phyloP scores from a whole-genome alignment of 371 early-diverging fungal species.

The Capillidium heterosporum region DNA sequence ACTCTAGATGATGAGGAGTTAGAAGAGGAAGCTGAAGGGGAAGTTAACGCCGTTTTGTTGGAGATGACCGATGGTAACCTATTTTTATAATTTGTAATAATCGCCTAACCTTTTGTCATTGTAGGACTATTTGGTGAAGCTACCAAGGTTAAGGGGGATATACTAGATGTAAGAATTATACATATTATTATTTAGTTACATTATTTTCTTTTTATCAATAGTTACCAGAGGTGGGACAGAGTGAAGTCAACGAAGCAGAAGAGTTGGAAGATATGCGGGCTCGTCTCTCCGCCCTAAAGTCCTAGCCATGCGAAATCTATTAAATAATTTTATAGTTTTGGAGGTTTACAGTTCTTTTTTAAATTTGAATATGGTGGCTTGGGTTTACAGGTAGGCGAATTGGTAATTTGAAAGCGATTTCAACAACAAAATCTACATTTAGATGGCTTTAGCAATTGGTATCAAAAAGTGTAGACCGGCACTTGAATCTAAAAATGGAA shows the following conservation, averaged over 20 bases:
- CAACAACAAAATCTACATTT: too few species aligned
- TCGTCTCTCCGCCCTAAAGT: slow-evolving; percentile 46
- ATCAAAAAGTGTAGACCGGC: too few species aligned
- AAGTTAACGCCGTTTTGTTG: slow-evolving; percentile 74
- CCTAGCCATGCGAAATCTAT: too few species aligned
- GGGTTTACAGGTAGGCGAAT: too few species aligned
- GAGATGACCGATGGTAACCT: slow-evolving; percentile 68
- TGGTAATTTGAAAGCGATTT: too few species aligned
- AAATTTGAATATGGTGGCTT: too few species aligned
- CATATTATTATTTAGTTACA: neutral
- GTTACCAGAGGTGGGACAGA: slow-evolving; percentile 11
- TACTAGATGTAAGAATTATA: neutral
- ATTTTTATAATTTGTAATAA: neutral
- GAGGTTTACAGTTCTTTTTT: too few species aligned
- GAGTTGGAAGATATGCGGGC: slow-evolving; percentile 71
- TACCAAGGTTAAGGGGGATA: slow-evolving; percentile 23
- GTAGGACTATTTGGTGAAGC: slow-evolving; percentile 53
- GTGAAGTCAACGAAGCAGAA: slow-evolving; percentile 38
- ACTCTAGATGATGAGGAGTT: slow-evolving; percentile 71
- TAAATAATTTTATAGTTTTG: too few species aligned
- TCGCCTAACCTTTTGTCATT: neutral
- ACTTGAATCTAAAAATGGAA: too few species aligned
- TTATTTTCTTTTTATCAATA: slow-evolving; percentile 7
- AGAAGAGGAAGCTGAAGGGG: slow-evolving; percentile 88
- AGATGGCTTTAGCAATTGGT: too few species aligned